Percentiles rank a stretch among this genome's conserved stretches.
Evolutionary conservation across 352 stramenopile genomes (phyloP).

Genomic region (Globisporangium canariense): DNA sequence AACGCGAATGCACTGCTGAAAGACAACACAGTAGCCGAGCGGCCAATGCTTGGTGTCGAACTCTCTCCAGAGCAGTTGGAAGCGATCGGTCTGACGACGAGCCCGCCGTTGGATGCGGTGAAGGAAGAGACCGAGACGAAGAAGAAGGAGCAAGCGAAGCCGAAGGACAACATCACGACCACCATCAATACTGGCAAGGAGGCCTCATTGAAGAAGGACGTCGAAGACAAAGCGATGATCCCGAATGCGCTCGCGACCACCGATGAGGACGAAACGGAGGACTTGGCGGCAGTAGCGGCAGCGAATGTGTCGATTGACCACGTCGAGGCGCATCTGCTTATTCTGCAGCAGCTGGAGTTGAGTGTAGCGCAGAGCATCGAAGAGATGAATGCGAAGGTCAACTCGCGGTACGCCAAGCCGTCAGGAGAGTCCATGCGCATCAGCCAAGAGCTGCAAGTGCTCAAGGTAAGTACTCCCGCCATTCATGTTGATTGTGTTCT

Average conservation of each 20-base stretch:
- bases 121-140: neutral
- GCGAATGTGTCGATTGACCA: constrained; percentile 70
- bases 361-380: constrained; percentile 68
- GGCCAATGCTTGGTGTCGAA: constrained; percentile 5
- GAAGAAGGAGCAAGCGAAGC: neutral
- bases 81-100: constrained; percentile 14
- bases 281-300: neutral
- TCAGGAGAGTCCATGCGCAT: constrained; percentile 26
- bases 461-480: constrained; percentile 18
- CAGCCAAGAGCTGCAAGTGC: constrained; percentile 38
- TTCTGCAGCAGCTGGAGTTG: constrained; percentile 67
- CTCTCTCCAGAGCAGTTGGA: constrained; percentile 16
- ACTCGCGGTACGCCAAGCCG: constrained; percentile 25
- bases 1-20: neutral
- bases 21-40: neutral
- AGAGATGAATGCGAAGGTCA: constrained; percentile 29
- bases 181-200: neutral
- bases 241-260: neutral
- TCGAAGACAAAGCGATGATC: neutral
- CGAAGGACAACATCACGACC: neutral
- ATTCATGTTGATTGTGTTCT: neutral
- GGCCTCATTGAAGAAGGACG: neutral
- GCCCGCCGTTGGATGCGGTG: neutral
- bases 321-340: constrained; percentile 71
- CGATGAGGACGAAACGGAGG: neutral